phyloP scores from a whole-genome alignment of 2,329 filamentous ascomycete genomes.

The Aspergillus luchuensis region DNA sequence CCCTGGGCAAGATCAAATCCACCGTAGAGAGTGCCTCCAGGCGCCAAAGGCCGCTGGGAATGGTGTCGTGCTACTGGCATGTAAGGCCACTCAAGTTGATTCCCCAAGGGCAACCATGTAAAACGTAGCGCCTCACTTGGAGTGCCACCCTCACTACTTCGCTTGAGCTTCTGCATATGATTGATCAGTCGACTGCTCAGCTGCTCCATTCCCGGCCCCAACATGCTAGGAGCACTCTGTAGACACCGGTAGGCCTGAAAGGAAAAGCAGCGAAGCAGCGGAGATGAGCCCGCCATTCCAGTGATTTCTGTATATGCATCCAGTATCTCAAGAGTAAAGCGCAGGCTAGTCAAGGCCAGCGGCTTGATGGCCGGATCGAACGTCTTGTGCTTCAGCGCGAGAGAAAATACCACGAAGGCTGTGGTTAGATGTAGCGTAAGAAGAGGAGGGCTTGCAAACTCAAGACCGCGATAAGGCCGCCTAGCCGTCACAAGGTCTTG shows the following conservation, averaged over 20 bases:
- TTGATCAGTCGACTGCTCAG: not conserved
- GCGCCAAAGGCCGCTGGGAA: no score
- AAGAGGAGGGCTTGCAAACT: slow-evolving; percentile 14
- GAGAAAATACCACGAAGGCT: slow-evolving; percentile 15
- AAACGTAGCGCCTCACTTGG: no score
- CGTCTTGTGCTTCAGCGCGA: slow-evolving; percentile 6
- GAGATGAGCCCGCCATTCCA: slow-evolving; percentile 10
- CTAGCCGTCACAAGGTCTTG: not conserved
- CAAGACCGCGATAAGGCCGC: slow-evolving; percentile 4
- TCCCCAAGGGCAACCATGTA: no score
- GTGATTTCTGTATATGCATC: slow-evolving; percentile 18
- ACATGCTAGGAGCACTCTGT: not conserved
- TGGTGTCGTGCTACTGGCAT: no score
- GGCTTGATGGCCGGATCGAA: not conserved
- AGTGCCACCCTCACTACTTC: no score
- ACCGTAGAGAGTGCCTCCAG: no score
- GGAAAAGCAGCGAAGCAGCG: slow-evolving; percentile 19
- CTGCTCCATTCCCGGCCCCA: not conserved
- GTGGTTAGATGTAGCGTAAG: slow-evolving; percentile 19
- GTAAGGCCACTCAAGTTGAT: no score
- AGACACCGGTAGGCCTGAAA: slow-evolving; percentile 16
- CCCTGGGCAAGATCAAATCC: no score
- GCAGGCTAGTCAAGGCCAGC: not conserved
- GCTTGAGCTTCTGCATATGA: no score
- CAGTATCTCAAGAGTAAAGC: slow-evolving; percentile 5